These are phyloP conservation scores for Mortierella claussenii DNA, from an alignment of 192 early-diverging fungal genomes.

Conservation along the genomic window DNA sequence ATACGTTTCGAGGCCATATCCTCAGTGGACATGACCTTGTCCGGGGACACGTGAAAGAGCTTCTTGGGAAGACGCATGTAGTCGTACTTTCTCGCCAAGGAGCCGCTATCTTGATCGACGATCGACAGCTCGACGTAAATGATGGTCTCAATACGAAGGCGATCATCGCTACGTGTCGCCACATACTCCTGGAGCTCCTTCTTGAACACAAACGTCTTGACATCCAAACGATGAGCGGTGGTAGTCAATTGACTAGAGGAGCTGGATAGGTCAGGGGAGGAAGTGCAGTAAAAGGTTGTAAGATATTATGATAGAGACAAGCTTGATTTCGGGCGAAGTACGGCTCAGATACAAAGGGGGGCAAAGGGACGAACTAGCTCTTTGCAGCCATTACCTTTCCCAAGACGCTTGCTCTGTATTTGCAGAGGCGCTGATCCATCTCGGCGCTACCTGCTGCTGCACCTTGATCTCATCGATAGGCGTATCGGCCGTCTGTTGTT, in stretches of 20 bases:
- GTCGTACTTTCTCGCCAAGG: conserved; percentile 25
- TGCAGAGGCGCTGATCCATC: conserved; percentile 7
- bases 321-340: too few species aligned
- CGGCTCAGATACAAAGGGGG: too few species aligned
- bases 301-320: too few species aligned
- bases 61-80: conserved; percentile 37
- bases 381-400: too few species aligned
- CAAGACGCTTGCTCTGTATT: too few species aligned
- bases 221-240: conserved; percentile 28
- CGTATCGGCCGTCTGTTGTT: background rate
- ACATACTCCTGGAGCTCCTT: conserved; percentile 51
- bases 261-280: background rate
- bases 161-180: conserved; percentile 39
- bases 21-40: conserved; percentile 35
- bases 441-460: conserved; percentile 7
- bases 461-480: background rate
- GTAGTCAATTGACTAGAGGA: background rate
- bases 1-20: conserved; percentile 45
- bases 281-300: too few species aligned
- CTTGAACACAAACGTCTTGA: conserved; percentile 46
- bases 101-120: conserved; percentile 13
- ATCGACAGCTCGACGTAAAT: conserved; percentile 48
- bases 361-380: too few species aligned
- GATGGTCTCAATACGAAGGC: conserved; percentile 51
- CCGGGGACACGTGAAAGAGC: conserved; percentile 26